Evolutionary conservation across 164 flowering plant species (phyloP), one percentile per base, ranked within the genome.

Genomic region (Piper longum): DNA sequence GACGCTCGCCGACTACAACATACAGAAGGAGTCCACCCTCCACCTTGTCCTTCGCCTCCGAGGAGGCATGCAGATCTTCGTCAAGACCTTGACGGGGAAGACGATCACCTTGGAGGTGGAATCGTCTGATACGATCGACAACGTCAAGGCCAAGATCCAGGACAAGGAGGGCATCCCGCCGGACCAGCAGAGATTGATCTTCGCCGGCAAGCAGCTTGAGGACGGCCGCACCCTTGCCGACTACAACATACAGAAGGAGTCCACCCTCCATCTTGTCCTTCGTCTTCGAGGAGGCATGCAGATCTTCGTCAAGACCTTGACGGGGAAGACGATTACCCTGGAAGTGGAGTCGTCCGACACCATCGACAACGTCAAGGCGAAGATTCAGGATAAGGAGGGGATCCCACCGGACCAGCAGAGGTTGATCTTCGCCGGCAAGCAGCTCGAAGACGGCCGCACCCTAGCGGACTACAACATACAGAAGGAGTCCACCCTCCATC

Each of bases 281-380:
- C 36, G 36, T 26, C 36, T 26, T 2, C 36, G 36, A 26, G 36
- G 36, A 26, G 36, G 36, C 36, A 26, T 26, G 36, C 36, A 26
- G 81, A 83, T 83, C 74, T 81, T 81, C 80, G 83, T 83, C 64
- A 79, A 81, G 70, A 81, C 83, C 79, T 79, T 79, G 19, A 77
- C 82, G 26, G 68, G 68, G 0, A 66, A 66, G 62, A 66, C 68
- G 3, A 66, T 66, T 48, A 66, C 68, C 55, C 39, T 64, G 3
- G 67, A 64, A n/a, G 67, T 64, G 0, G 67, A 64, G 19, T 56
- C 61, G 6, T 64, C 67, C 0, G 67, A 64, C 41, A 64, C 67
- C 1, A 64, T 64, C 39, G 67, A 64, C 54, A 64, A 64, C 18
- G 67, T 64, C 41, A 64, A 64, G 41, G 61, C 67, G 0, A 64